These are phyloP conservation scores for Lagenidium giganteum DNA, from an alignment of 352 stramenopile genomes.

Conservation along the genomic window DNA sequence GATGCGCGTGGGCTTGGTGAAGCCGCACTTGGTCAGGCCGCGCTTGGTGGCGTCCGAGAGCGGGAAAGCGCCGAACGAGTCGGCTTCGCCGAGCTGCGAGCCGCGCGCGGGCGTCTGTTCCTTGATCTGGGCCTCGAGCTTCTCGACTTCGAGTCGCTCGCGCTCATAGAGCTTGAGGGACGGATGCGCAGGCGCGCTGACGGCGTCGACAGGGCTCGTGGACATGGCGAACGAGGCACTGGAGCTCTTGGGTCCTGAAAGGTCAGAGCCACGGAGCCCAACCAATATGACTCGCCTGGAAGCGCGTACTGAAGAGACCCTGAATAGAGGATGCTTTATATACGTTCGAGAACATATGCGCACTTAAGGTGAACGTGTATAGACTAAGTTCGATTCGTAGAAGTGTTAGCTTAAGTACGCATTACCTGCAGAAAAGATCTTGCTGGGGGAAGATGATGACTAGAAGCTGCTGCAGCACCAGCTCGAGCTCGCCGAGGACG, in stretches of 20 bases:
- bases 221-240: neutral
- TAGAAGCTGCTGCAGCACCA: conserved; percentile 89
- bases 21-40: conserved; percentile 68
- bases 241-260: neutral
- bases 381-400: no score
- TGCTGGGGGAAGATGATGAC: conserved; percentile 1
- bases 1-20: conserved; percentile 86
- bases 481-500: conserved; percentile 33
- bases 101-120: conserved; percentile 74
- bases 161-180: conserved; percentile 74
- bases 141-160: conserved; percentile 65
- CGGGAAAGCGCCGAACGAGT: conserved; percentile 82
- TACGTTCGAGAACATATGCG: conserved; percentile 8
- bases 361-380: no score
- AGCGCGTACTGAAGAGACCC: conserved; percentile 1
- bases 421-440: no score
- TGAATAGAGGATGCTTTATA: conserved; percentile 3
- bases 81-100: conserved; percentile 64
- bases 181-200: conserved; percentile 18
- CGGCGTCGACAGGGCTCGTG: neutral
- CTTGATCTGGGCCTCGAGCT: conserved; percentile 50
- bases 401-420: no score
- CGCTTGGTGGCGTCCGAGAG: conserved; percentile 77
- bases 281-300: conserved; percentile 1
- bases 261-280: neutral